These are phyloP conservation scores for Larix sibirica DNA, from an alignment of 83 land plant genomes.

Conservation along the genomic window DNA sequence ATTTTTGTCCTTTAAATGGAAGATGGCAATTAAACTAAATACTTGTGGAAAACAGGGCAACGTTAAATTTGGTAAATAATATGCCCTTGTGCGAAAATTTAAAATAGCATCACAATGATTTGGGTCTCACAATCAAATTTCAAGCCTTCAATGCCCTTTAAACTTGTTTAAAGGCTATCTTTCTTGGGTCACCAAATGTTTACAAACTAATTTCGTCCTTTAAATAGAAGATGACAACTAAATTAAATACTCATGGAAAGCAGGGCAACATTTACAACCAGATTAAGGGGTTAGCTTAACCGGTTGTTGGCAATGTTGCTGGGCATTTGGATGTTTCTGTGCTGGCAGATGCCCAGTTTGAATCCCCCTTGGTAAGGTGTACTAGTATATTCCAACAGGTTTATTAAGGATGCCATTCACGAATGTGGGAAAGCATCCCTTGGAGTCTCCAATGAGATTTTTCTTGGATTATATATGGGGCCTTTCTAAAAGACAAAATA, in stretches of 20 bases:
- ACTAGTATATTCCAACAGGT: too few species aligned
- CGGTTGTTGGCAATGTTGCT: too few species aligned
- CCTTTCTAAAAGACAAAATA: too few species aligned
- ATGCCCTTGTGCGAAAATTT: not conserved
- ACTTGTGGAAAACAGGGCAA: not conserved
- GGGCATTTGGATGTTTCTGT: too few species aligned
- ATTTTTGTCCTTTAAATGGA: not conserved
- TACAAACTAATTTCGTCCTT: not conserved
- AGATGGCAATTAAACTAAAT: not conserved
- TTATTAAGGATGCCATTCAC: too few species aligned
- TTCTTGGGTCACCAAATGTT: not conserved
- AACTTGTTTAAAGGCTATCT: not conserved
- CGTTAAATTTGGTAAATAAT: not conserved
- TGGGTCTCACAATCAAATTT: not conserved
- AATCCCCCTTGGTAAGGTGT: too few species aligned
- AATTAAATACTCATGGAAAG: not conserved
- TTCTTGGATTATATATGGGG: too few species aligned
- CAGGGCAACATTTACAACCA: not conserved
- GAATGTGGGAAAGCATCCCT: too few species aligned
- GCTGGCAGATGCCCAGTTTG: too few species aligned
- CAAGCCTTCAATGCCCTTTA: not conserved
- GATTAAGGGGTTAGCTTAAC: too few species aligned
- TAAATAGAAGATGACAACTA: not conserved
- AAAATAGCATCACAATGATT: not conserved
- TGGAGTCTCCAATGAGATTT: too few species aligned